Conservation (phyloP, 345 rosid genomes). For the Angophora floribunda region DNA sequence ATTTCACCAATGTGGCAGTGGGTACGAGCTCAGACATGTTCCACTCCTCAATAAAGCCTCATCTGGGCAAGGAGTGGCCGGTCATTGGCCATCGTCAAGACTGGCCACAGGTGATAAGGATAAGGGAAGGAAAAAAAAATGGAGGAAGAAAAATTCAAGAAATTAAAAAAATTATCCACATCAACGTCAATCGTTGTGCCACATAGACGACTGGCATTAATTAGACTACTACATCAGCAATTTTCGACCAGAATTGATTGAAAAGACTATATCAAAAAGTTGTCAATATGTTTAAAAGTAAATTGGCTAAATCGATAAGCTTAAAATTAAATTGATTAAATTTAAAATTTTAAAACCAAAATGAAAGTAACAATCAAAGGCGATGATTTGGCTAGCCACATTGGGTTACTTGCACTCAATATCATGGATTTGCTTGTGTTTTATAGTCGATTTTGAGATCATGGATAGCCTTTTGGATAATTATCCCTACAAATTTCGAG, state of each 20-base stretch:
- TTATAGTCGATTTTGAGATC: too few relatives aligned
- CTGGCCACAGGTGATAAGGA: not conserved
- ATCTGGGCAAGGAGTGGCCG: not conserved
- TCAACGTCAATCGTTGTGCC: rapidly evolving
- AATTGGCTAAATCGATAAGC: too few relatives aligned
- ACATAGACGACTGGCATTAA: rapidly evolving
- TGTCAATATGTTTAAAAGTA: too few relatives aligned
- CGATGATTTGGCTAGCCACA: too few relatives aligned
- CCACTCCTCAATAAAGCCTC: not conserved
- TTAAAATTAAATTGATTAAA: too few relatives aligned
- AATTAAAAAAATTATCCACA: not conserved
- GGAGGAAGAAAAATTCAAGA: not conserved
- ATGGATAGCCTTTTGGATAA: too few relatives aligned
- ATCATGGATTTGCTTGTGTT: too few relatives aligned
- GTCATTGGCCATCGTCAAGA: not conserved
- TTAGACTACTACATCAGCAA: rapidly evolving
- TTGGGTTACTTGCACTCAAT: too few relatives aligned
- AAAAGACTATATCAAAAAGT: not conserved
- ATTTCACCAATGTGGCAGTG: not conserved
- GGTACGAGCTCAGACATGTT: not conserved
- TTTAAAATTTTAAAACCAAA: too few relatives aligned
- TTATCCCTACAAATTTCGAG: not conserved
- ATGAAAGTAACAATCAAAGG: too few relatives aligned
- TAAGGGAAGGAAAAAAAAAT: not conserved
- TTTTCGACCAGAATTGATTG: rapidly evolving